Evolutionary conservation across 768 basidiomycete genomes (phyloP).

Genomic region (Hypholoma sublateritium): DNA sequence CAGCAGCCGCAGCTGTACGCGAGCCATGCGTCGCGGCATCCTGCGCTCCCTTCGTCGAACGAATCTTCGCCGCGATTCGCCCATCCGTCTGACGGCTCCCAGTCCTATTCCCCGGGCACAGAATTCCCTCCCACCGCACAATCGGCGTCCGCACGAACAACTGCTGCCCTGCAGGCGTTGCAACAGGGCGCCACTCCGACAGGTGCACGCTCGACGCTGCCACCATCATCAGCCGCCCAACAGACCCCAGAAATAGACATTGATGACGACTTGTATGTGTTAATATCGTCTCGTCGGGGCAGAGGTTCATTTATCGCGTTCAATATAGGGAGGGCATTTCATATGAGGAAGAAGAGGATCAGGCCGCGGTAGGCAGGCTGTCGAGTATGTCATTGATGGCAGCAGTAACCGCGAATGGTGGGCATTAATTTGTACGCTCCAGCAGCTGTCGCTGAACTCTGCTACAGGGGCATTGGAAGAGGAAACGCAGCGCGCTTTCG

Average conservation of each 20-base stretch:
- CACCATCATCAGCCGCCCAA: background rate
- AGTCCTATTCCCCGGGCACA: constrained; percentile 11
- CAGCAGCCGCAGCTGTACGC: constrained; percentile 13
- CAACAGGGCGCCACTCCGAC: background rate
- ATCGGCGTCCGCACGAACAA: background rate
- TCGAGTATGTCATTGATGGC: constrained; percentile 95
- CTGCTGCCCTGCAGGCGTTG: background rate
- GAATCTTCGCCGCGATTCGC: constrained; percentile 1
- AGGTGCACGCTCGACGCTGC: background rate
- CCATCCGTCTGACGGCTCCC: background rate
- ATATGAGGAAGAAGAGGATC: constrained; percentile 47
- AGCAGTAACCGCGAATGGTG: constrained; percentile 78
- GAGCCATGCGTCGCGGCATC: constrained; percentile 15
- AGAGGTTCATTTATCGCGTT: background rate
- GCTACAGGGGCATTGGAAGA: constrained; percentile 54
- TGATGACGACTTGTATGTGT: background rate
- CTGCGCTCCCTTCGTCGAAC: constrained; percentile 25
- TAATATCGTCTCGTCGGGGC: background rate
- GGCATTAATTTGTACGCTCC: constrained; percentile 20
- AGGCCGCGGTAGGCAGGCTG: constrained; percentile 81
- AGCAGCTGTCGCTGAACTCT: background rate
- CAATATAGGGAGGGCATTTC: constrained; percentile 20
- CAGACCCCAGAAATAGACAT: background rate
- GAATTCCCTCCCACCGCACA: constrained; percentile 12
- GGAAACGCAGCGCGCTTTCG: constrained; percentile 61